A percentile compares a stretch with the other conserved stretches of the same genome.
These are phyloP conservation scores for Claviceps fusiformis DNA, from an alignment of 2,329 filamentous ascomycete genomes.

Conservation along the genomic window DNA sequence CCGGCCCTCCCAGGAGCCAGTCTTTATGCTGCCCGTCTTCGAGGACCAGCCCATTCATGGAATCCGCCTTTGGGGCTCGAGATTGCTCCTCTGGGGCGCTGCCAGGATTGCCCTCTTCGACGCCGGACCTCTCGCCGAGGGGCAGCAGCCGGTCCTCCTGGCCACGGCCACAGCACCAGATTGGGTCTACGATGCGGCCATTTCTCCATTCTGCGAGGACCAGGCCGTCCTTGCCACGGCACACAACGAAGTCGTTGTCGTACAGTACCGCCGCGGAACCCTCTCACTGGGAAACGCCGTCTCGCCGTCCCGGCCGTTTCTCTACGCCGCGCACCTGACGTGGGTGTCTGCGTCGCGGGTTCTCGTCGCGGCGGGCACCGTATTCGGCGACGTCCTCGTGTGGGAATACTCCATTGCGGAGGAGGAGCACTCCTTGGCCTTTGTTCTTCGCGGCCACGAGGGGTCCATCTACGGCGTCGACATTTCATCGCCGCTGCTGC, in stretches of 20 bases:
- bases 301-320: constrained; percentile 63
- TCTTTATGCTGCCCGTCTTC: constrained; percentile 42
- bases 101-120: constrained; percentile 34
- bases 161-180: constrained; percentile 39
- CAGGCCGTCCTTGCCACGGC: constrained; percentile 60
- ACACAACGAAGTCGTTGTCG: constrained; percentile 64
- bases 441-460: constrained; percentile 57
- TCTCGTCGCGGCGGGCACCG: constrained; percentile 76
- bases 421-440: constrained; percentile 23
- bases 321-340: constrained; percentile 70
- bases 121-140: constrained; percentile 8
- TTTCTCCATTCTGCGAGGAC: constrained; percentile 30
- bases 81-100: constrained; percentile 56
- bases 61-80: constrained; percentile 31
- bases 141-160: constrained; percentile 8
- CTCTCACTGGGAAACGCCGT: constrained; percentile 27
- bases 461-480: constrained; percentile 87
- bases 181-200: constrained; percentile 61
- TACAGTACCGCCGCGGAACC: constrained; percentile 28
- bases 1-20: constrained; percentile 10
- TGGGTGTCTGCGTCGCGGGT: constrained; percentile 46
- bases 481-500: constrained; percentile 47
- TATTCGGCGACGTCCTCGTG: constrained; percentile 85
- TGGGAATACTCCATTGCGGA: constrained; percentile 54
- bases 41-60: constrained; percentile 61